A percentile compares a stretch with the other conserved stretches of the same genome.
These are phyloP conservation scores for Dendrobium officinale DNA, from an alignment of 106 monocot species.

Conservation along the genomic window DNA sequence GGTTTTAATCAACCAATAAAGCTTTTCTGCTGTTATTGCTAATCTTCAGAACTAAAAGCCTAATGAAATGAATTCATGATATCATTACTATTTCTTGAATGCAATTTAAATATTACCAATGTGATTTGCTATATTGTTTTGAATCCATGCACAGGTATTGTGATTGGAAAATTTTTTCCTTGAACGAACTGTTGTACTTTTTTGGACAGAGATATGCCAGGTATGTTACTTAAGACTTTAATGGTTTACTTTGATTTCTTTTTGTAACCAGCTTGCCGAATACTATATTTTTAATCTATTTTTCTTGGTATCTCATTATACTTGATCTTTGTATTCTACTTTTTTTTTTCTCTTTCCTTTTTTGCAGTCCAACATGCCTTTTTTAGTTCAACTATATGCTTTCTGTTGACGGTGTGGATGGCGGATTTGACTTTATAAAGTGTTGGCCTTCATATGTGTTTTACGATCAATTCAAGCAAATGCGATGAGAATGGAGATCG, in stretches of 20 bases:
- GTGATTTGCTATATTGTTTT: not conserved
- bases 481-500: too few relatives aligned
- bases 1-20: not conserved
- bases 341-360: not conserved
- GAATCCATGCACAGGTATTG: slow-evolving; percentile 3
- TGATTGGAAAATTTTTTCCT: not conserved
- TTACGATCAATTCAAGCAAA: too few relatives aligned
- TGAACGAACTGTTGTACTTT: not conserved
- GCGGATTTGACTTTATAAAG: not conserved
- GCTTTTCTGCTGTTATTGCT: not conserved
- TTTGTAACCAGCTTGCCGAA: not conserved
- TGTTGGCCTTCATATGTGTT: too few relatives aligned
- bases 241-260: not conserved
- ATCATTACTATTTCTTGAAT: not conserved
- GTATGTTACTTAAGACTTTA: not conserved
- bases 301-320: not conserved
- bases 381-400: not conserved
- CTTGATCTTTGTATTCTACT: not conserved
- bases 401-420: not conserved
- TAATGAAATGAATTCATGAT: not conserved
- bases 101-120: not conserved
- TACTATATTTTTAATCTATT: not conserved
- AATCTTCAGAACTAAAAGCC: not conserved
- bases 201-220: slow-evolving; percentile 6
- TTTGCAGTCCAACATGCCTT: not conserved